These are phyloP conservation scores for Lasiosphaeria ovina DNA, from an alignment of 495 filamentous ascomycete genomes.

Conservation along the genomic window DNA sequence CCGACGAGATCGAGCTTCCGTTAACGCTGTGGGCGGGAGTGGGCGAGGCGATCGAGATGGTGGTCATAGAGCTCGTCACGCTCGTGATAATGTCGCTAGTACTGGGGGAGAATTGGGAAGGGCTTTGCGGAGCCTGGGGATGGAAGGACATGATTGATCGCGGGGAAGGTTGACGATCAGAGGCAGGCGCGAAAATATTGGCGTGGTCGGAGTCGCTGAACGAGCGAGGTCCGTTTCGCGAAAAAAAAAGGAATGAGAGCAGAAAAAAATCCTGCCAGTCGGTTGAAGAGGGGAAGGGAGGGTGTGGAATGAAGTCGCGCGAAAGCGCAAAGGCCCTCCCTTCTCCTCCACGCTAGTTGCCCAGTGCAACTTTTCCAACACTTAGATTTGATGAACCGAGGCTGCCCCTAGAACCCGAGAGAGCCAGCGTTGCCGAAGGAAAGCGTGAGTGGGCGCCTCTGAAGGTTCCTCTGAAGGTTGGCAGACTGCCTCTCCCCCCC, in stretches of 20 bases:
- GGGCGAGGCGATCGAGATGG: slow-evolving; percentile 45
- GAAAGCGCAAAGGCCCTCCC: slow-evolving; percentile 1
- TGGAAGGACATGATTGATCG: slow-evolving; percentile 53
- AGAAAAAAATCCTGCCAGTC: slow-evolving; percentile 28
- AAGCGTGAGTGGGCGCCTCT: too few relatives aligned
- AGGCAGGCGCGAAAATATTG: slow-evolving; percentile 19
- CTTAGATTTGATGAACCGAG: too few relatives aligned
- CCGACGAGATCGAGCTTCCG: slow-evolving; percentile 46
- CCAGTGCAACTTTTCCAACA: too few relatives aligned
- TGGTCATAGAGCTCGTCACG: slow-evolving; percentile 44
- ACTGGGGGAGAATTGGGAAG: slow-evolving; percentile 51
- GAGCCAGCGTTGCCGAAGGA: too few relatives aligned
- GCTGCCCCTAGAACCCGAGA: too few relatives aligned
- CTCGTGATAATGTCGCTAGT: slow-evolving; percentile 43
- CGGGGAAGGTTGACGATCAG: slow-evolving; percentile 13
- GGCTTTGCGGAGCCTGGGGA: slow-evolving; percentile 59
- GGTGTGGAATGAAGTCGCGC: neutral
- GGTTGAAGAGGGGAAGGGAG: neutral
- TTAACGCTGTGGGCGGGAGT: slow-evolving; percentile 59
- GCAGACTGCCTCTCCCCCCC: too few relatives aligned
- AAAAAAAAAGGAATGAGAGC: slow-evolving; percentile 18
- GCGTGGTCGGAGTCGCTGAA: slow-evolving; percentile 14
- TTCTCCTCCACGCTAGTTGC: neutral
- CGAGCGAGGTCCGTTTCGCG: slow-evolving; percentile 36
- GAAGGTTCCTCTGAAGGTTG: too few relatives aligned